phyloP scores from a whole-genome alignment of 2,329 filamentous ascomycete species.

The Plectosphaerella cucumerina region DNA sequence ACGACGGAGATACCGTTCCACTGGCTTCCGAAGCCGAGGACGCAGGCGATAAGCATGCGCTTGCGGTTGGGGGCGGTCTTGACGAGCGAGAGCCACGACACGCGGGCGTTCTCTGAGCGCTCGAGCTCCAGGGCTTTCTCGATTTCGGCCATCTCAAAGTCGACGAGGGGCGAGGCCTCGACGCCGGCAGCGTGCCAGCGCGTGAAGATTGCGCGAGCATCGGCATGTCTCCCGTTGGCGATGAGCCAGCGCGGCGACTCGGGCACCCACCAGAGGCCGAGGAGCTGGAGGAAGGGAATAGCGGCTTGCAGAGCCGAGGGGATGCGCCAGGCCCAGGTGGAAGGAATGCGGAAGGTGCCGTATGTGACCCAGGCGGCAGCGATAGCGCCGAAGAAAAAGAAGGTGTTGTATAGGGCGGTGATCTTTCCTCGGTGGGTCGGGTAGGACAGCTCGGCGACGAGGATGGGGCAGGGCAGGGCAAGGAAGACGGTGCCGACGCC shows the following conservation, averaged over 20 bases:
- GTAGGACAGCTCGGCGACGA: constrained; percentile 30
- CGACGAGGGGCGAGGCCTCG: constrained; percentile 23
- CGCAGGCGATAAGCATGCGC: constrained; percentile 17
- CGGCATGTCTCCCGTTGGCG: constrained; percentile 45
- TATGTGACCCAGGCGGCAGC: constrained; percentile 22
- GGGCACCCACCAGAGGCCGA: constrained; percentile 31
- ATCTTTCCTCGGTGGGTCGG: constrained; percentile 27
- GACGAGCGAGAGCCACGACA: constrained; percentile 21
- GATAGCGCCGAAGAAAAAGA: constrained; percentile 31
- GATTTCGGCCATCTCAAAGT: constrained; percentile 38
- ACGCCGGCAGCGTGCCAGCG: constrained; percentile 48
- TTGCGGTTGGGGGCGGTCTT: constrained; percentile 21
- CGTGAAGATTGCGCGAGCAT: constrained; percentile 47
- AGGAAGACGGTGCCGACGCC: constrained; percentile 26
- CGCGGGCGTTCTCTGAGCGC: constrained; percentile 37
- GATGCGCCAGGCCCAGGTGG: constrained; percentile 20
- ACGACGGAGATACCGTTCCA: constrained; percentile 26
- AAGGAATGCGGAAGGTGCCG: constrained; percentile 27
- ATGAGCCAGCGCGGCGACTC: constrained; percentile 61
- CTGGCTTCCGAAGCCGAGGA: constrained; percentile 20
- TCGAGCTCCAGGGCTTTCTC: constrained; percentile 38
- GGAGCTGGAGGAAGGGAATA: constrained; percentile 25
- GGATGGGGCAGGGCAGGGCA: constrained; percentile 23
- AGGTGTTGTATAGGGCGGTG: constrained; percentile 40
- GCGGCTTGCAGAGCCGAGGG: constrained; percentile 27